These are phyloP conservation scores for Taxawa tesnikishii DNA, from an alignment of 2,329 filamentous ascomycete genomes.

Conservation along the genomic window DNA sequence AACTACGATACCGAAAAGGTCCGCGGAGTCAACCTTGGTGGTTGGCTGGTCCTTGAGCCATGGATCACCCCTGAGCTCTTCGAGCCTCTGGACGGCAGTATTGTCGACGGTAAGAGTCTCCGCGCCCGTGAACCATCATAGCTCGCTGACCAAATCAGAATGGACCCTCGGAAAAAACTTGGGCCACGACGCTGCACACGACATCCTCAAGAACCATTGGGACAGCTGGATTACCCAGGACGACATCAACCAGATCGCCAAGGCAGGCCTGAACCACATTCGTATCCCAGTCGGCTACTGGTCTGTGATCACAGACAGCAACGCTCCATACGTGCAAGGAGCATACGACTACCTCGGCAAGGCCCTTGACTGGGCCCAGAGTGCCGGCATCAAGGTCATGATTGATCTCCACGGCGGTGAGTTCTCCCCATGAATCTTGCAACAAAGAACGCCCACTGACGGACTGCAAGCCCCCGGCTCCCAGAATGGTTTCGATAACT, in stretches of 20 bases:
- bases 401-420: conserved; percentile 56
- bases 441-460: conserved; percentile 1
- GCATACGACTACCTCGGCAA: conserved; percentile 46
- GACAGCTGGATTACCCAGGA: conserved; percentile 40
- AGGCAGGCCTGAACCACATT: conserved; percentile 48
- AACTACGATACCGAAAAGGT: conserved; percentile 43
- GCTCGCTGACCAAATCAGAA: too few relatives aligned
- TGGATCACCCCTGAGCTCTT: conserved; percentile 49
- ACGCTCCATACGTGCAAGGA: conserved; percentile 44
- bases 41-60: conserved; percentile 52
- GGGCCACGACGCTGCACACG: conserved; percentile 35
- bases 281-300: conserved; percentile 57
- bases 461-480: conserved; percentile 38
- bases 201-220: conserved; percentile 44
- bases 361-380: conserved; percentile 47
- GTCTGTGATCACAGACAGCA: conserved; percentile 39
- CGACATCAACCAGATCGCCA: conserved; percentile 45
- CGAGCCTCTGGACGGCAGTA: conserved; percentile 30
- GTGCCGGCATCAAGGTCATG: conserved; percentile 48
- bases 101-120: conserved; percentile 40
- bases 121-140: background rate
- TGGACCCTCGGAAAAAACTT: conserved; percentile 39
- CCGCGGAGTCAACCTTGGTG: conserved; percentile 53
- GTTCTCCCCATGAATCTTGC: conserved; percentile 17
- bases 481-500: conserved; percentile 59